phyloP scores from a whole-genome alignment of 2,329 filamentous ascomycete genomes.

The Periconia digitata region DNA sequence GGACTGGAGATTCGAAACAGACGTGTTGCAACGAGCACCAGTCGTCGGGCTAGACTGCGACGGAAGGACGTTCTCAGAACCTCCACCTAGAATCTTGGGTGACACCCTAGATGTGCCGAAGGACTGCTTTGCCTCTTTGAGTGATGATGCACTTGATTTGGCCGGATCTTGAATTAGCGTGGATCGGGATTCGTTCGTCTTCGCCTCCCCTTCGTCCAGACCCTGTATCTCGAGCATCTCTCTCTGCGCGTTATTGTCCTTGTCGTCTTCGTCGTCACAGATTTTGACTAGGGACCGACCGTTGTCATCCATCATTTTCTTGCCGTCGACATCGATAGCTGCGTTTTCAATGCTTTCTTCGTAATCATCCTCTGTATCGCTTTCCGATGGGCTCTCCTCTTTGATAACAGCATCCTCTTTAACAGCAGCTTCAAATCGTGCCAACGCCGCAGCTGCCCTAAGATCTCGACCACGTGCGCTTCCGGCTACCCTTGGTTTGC shows the following conservation, averaged over 20 bases:
- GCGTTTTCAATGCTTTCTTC: conserved; percentile 48
- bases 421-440: conserved; percentile 63
- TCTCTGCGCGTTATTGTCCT: conserved; percentile 42
- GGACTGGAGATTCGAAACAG: too few relatives aligned
- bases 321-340: conserved; percentile 66
- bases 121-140: background rate
- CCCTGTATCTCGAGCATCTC: conserved; percentile 70
- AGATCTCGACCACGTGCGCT: conserved; percentile 76
- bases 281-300: conserved; percentile 70
- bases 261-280: conserved; percentile 67
- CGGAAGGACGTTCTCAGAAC: background rate
- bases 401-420: conserved; percentile 45
- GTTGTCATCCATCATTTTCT: conserved; percentile 64
- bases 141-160: background rate
- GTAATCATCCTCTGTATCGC: conserved; percentile 40
- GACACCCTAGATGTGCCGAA: background rate
- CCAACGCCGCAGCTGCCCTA: conserved; percentile 74
- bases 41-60: background rate
- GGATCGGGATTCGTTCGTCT: background rate
- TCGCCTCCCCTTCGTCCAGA: conserved; percentile 28
- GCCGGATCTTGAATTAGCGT: background rate
- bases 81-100: background rate
- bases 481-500: conserved; percentile 71
- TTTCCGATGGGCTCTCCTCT: conserved; percentile 33
- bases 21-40: background rate